phyloP scores from a whole-genome alignment of 2,329 filamentous ascomycete genomes.

The Neopestalotiopsis rosae region DNA sequence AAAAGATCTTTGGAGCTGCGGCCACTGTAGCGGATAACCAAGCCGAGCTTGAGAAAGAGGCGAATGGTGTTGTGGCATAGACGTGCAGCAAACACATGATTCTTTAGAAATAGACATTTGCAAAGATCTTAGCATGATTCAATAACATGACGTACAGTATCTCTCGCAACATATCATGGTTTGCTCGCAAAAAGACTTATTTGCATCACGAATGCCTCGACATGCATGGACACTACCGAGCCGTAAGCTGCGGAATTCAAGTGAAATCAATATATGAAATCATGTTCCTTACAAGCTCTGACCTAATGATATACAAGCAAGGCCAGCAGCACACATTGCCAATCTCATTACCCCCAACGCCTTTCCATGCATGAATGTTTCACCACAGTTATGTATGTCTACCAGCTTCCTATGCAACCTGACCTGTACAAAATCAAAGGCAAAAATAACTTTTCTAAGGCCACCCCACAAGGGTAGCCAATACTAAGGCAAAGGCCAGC shows the following conservation, averaged over 20 bases:
- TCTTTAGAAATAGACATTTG: not conserved
- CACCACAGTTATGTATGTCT: not conserved
- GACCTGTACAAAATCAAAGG: not conserved
- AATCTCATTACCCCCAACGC: not conserved
- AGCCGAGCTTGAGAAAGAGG: constrained; percentile 41
- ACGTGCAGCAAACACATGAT: constrained; percentile 5
- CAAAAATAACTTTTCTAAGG: not conserved
- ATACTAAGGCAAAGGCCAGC: not conserved
- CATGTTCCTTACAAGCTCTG: not conserved
- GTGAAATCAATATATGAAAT: not conserved
- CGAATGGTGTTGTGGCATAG: constrained; percentile 44
- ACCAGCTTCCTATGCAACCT: not conserved
- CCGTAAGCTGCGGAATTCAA: no score
- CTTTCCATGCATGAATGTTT: constrained; percentile 1
- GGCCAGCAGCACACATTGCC: not conserved
- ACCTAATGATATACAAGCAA: not conserved
- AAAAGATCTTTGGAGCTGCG: constrained; percentile 44
- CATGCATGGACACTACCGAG: no score
- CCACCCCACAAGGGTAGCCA: not conserved
- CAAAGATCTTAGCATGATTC: not conserved
- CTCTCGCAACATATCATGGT: no score
- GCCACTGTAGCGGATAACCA: constrained; percentile 33
- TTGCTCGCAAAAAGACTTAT: no score
- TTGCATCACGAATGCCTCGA: no score
- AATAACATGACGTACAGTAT: no score